Evolutionary conservation across 2,329 filamentous ascomycete genomes (phyloP), one percentile per base, ranked within the genome.

Genomic region (Hypoxylon sp.): DNA sequence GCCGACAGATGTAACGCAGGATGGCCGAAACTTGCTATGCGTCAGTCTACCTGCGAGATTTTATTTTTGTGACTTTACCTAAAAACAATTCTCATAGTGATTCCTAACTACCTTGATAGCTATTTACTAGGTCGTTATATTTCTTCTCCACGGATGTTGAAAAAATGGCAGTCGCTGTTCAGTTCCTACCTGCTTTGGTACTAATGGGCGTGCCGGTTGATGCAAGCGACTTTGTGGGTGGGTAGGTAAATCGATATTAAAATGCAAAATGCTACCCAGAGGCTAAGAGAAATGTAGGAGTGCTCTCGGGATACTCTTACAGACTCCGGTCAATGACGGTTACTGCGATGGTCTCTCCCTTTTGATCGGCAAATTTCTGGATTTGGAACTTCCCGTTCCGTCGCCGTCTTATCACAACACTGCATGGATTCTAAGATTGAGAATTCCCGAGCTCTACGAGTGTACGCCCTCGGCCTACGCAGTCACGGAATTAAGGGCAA

Each of bases 1-100:
- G 54, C 58, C 58, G 3, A 65, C 62, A 5, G 62, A 65, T 30
- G 26, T 56, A 30, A 1, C 11, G 11, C 8, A 3, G 1, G 0
- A 6, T 10, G 49, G 50, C 4, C 0, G 0, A 1, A 59, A 46
- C 19, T 44, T 65, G 34, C 28, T 65, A 41, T 24, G 51, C 11
- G 62, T 65, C 51, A 7, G 44, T 53, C 13, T 13, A 7, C 20
- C 44, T 6, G 10, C 6, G 5, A 19, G 37, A 4, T 20, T 17
- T n/a, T 15, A 1, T 44, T 22, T 44, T 15, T 24, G n/a, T n/a
- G n/a, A n/a, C n/a, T n/a, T n/a, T n/a, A n/a, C n/a, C n/a, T n/a
- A n/a, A n/a, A n/a, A n/a, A n/a, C n/a, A n/a, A n/a, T n/a, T n/a
- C n/a, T n/a, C n/a, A n/a, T n/a, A n/a, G n/a, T n/a, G n/a, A n/a